Evolutionary conservation across 177 flowering plant species (phyloP).

Genomic region (Vitis hybrid): DNA sequence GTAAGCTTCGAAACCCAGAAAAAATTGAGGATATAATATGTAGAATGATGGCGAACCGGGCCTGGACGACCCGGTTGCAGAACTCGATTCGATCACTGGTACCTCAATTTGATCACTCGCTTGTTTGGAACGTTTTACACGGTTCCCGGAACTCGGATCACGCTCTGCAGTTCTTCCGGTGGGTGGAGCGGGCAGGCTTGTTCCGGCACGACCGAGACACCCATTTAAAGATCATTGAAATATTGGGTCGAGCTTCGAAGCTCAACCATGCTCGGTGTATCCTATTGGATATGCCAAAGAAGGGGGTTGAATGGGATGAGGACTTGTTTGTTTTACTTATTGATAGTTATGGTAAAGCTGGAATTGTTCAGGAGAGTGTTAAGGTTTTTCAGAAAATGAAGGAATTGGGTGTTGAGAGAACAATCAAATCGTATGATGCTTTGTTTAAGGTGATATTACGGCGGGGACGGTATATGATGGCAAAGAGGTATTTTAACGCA

Average conservation of each 20-base stretch:
- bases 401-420: constrained; percentile 70
- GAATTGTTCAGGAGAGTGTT: constrained; percentile 92
- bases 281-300: constrained; percentile 82
- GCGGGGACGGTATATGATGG: constrained; percentile 86
- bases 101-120: constrained; percentile 59
- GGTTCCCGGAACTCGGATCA: constrained; percentile 63
- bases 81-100: constrained; percentile 74
- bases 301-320: constrained; percentile 81
- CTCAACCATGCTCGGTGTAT: constrained; percentile 91
- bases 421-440: constrained; percentile 58
- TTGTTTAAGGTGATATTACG: constrained; percentile 80
- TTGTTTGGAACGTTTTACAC: constrained; percentile 75
- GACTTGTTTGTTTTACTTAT: constrained; percentile 75
- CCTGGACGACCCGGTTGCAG: constrained; percentile 91
- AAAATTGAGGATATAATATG: constrained; percentile 65
- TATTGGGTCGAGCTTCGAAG: constrained; percentile 58
- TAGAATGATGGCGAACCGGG: constrained; percentile 83
- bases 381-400: constrained; percentile 83
- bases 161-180: constrained; percentile 85
- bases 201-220: constrained; percentile 58
- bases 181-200: constrained; percentile 85
- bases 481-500: constrained; percentile 76
- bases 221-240: constrained; percentile 70
- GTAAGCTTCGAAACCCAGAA: constrained; percentile 54
- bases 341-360: constrained; percentile 79